phyloP scores from a whole-genome alignment of 2,329 filamentous ascomycete species.

The Colletotrichum higginsianum region DNA sequence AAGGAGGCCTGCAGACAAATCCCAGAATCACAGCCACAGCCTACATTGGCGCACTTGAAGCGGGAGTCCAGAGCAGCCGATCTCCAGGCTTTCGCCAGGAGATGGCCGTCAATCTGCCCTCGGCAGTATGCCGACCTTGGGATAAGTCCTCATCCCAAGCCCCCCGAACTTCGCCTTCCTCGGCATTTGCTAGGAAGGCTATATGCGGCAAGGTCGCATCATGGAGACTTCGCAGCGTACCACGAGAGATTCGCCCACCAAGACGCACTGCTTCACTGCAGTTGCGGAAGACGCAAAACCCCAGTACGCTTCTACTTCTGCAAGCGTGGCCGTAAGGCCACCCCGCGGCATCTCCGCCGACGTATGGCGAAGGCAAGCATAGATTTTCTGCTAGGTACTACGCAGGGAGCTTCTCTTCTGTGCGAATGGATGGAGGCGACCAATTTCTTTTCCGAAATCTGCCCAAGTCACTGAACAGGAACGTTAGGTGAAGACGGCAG shows the following conservation, averaged over 20 bases:
- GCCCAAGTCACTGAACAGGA: not conserved
- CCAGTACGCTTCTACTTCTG: constrained; percentile 20
- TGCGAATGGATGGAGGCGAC: constrained; percentile 19
- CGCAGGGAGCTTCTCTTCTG: constrained; percentile 13
- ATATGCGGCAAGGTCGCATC: not conserved
- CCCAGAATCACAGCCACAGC: constrained; percentile 6
- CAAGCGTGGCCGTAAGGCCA: constrained; percentile 5
- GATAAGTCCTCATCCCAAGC: constrained; percentile 8
- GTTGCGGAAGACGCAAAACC: constrained; percentile 5
- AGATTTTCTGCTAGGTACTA: not conserved
- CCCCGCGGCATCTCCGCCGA: constrained; percentile 2
- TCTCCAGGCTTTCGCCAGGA: not conserved
- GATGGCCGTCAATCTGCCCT: constrained; percentile 1
- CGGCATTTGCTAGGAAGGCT: constrained; percentile 1
- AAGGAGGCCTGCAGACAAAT: constrained; percentile 6
- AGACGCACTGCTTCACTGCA: constrained; percentile 1
- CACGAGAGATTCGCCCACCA: not conserved
- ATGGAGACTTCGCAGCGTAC: constrained; percentile 11
- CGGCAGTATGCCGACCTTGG: not conserved
- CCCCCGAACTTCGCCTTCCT: not conserved
- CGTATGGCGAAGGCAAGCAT: constrained; percentile 4
- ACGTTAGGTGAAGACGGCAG: not conserved
- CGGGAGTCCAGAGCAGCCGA: not conserved
- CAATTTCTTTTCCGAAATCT: not conserved
- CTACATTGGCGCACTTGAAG: constrained; percentile 2